Conservation (phyloP, 192 early-diverging fungal genomes). For the Physocladia obscura region DNA sequence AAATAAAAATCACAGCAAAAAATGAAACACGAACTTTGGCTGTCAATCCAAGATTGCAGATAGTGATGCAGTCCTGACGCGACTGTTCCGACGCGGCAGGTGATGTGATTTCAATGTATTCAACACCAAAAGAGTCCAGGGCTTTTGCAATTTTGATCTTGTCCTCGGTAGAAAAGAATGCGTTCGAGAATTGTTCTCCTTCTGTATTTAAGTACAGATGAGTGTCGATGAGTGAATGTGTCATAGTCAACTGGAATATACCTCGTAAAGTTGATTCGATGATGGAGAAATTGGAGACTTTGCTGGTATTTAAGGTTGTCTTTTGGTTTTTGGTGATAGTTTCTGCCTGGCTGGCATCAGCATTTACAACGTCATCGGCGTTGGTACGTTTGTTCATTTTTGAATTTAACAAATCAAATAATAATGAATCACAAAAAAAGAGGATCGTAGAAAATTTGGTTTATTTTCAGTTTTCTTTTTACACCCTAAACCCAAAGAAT, state of each 20-base stretch:
- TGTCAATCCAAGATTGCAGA: conserved; percentile 90
- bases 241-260: conserved; percentile 20
- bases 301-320: no score
- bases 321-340: no score
- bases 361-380: no score
- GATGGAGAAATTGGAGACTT: conserved; percentile 89
- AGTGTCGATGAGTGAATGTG: neutral
- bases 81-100: conserved; percentile 97
- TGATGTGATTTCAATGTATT: conserved; percentile 96
- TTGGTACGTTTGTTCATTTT: no score
- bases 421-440: no score
- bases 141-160: conserved; percentile 98
- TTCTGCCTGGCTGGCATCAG: no score
- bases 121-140: conserved; percentile 96
- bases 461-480: no score
- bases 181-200: conserved; percentile 99
- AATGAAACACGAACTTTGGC: conserved; percentile 67
- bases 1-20: neutral
- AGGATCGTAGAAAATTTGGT: no score
- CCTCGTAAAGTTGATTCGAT: conserved; percentile 94
- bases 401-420: no score
- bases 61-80: conserved; percentile 86
- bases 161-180: conserved; percentile 95
- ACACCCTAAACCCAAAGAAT: no score
- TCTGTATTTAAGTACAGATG: conserved; percentile 49